These are phyloP conservation scores for Mrakia gelida DNA, from an alignment of 768 basidiomycete species.

Conservation along the genomic window DNA sequence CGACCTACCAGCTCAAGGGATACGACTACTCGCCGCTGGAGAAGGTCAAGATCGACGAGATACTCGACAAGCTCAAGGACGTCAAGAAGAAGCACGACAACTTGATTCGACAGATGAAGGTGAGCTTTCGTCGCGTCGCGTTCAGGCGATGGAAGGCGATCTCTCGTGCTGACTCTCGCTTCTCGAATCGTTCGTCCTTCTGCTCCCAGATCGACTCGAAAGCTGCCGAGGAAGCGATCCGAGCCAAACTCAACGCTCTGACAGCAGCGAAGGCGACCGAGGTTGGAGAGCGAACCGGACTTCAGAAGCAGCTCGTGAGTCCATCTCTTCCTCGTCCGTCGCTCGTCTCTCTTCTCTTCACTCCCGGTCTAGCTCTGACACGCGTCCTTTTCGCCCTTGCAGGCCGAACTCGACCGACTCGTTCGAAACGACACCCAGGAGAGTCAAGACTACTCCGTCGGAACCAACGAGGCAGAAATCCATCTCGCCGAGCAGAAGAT, in stretches of 20 bases:
- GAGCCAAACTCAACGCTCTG: constrained; percentile 54
- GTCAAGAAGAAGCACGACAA: constrained; percentile 59
- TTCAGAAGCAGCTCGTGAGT: constrained; percentile 43
- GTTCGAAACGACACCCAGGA: constrained; percentile 39
- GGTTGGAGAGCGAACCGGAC: constrained; percentile 37
- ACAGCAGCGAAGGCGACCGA: constrained; percentile 49
- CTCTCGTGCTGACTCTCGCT: background rate
- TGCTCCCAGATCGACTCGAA: constrained; percentile 39
- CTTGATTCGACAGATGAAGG: constrained; percentile 59
- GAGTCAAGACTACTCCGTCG: constrained; percentile 41
- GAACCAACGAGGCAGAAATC: constrained; percentile 50
- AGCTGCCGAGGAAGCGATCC: constrained; percentile 50
- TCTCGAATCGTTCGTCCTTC: background rate
- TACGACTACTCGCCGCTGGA: constrained; percentile 67
- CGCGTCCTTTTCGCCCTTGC: background rate
- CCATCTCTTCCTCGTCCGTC: background rate
- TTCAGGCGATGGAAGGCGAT: background rate
- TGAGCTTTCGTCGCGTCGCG: constrained; percentile 38
- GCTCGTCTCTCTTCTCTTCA: background rate
- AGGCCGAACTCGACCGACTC: constrained; percentile 39
- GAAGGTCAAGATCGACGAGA: constrained; percentile 66
- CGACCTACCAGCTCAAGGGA: constrained; percentile 67
- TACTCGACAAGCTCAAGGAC: constrained; percentile 62
- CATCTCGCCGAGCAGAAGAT: constrained; percentile 44
- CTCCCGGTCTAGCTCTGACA: background rate